Evolutionary conservation across 2,329 filamentous ascomycete genomes (phyloP).

Genomic region (Metarhizium robertsii): DNA sequence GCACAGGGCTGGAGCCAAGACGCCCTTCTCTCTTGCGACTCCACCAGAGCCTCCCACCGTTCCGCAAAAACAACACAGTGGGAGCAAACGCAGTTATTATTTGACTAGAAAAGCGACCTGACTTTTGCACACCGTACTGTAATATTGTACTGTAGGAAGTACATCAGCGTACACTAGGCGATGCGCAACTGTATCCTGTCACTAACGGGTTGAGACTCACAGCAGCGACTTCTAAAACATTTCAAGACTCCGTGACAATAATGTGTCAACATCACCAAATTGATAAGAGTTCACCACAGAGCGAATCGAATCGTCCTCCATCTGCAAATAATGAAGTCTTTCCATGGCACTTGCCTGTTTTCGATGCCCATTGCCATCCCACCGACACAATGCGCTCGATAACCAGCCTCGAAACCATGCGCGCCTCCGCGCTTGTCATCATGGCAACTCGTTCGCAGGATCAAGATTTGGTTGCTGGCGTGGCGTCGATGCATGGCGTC

Average conservation of each 20-base stretch:
- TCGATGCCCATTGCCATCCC: conserved; percentile 76
- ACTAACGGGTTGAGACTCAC: neutral
- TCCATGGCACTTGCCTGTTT: conserved; percentile 63
- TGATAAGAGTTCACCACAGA: neutral
- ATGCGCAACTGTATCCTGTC: neutral
- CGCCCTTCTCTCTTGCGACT: neutral
- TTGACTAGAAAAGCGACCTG: no score
- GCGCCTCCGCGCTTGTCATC: conserved; percentile 54
- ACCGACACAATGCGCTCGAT: conserved; percentile 65
- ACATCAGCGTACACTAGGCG: no score
- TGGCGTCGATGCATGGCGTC: conserved; percentile 49
- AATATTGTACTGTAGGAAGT: no score
- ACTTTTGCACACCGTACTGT: no score
- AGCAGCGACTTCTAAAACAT: neutral
- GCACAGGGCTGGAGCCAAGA: neutral
- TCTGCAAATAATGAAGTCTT: conserved; percentile 24
- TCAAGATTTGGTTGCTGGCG: conserved; percentile 58
- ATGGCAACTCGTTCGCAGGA: conserved; percentile 73
- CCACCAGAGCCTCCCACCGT: neutral
- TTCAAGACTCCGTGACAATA: neutral
- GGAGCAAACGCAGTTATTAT: no score
- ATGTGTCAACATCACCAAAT: conserved; percentile 3
- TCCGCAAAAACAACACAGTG: no score
- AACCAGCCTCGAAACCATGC: conserved; percentile 52
- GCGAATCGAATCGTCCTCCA: neutral